These are phyloP conservation scores for Penicillium argentinense DNA, from an alignment of 495 filamentous ascomycete genomes.

Conservation along the genomic window DNA sequence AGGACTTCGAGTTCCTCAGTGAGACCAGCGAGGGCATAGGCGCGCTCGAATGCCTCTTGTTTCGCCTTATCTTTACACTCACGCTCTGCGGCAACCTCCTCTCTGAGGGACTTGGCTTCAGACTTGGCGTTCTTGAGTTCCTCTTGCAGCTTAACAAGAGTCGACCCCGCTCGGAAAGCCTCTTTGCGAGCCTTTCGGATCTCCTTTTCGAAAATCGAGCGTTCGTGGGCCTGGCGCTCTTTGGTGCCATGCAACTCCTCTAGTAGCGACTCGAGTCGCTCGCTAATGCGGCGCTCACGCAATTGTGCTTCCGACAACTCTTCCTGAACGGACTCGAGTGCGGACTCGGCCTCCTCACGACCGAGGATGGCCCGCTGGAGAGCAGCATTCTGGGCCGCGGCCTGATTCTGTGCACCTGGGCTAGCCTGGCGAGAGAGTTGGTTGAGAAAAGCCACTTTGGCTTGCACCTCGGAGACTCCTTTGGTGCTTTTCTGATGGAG, in stretches of 20 bases:
- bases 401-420: constrained; percentile 53
- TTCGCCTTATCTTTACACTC: constrained; percentile 55
- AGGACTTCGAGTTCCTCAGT: constrained; percentile 72
- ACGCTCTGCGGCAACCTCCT: constrained; percentile 52
- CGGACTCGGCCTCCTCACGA: constrained; percentile 72
- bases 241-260: constrained; percentile 75
- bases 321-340: constrained; percentile 56
- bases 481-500: constrained; percentile 41
- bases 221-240: constrained; percentile 71
- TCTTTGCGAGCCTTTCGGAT: constrained; percentile 79
- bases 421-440: constrained; percentile 61
- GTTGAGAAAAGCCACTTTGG: constrained; percentile 85
- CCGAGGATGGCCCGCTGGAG: constrained; percentile 79
- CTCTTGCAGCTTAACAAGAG: constrained; percentile 75
- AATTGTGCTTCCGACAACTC: constrained; percentile 69
- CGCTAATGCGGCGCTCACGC: constrained; percentile 70
- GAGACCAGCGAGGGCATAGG: constrained; percentile 68
- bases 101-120: constrained; percentile 50
- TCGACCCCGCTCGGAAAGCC: constrained; percentile 77
- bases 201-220: constrained; percentile 80
- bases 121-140: constrained; percentile 71
- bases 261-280: constrained; percentile 74
- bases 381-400: constrained; percentile 60
- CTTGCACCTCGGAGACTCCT: constrained; percentile 72
- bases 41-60: constrained; percentile 75